Base-by-base conservation (phyloP, 495 filamentous ascomycete species). In the Tuber indicum region DNA sequence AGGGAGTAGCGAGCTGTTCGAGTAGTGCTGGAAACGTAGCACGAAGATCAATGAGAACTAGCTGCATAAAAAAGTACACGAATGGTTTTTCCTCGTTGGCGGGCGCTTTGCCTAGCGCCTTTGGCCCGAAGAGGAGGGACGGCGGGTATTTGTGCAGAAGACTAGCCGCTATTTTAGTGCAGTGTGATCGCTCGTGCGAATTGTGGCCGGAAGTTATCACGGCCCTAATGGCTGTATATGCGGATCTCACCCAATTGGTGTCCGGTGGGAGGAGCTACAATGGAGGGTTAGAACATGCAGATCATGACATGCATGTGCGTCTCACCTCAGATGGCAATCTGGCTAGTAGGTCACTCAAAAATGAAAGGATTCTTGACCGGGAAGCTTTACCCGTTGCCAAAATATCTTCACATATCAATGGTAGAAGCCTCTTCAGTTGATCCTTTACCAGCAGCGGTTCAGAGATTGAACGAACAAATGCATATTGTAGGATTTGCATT, bases 41-140 rank as follows among this genome's bases (percentile, higher is more conserved):
- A 69, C 88, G 89, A 44, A 92, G 82, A 84, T 92, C 90, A 70
- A 91, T 88, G 7, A 90, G 84, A 39, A 89, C 83, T 36, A 90
- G 86, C 77, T 87, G 89, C 70, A 91, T 83, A 80, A 92, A 87
- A 36, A 91, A 85, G 77, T 90, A 91, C 10, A 88, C 84, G 77
- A 87, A 87, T 3, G 90, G 88, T 75, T 87, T 89, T 44, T 79
- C 73, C 16, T 85, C 78, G 42, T 70, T 49, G n/a, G 84, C 81
- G 10, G 78, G 36, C 0, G 76, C 70, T 70, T 74, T 77, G 73
- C 80, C 79, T 23, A 72, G 39, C 8, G 70, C 46, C 42, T 75
- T 79, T 46, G 84, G 77, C 47, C 83, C 72, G 82, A 90, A 90
- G 43, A 91, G 84, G n/a, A 88, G 81, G 7, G 84, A 76, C 39